Evolutionary conservation across 768 basidiomycete genomes (phyloP), one percentile per base, ranked within the genome.

Genomic region (Favolaschia claudopus): DNA sequence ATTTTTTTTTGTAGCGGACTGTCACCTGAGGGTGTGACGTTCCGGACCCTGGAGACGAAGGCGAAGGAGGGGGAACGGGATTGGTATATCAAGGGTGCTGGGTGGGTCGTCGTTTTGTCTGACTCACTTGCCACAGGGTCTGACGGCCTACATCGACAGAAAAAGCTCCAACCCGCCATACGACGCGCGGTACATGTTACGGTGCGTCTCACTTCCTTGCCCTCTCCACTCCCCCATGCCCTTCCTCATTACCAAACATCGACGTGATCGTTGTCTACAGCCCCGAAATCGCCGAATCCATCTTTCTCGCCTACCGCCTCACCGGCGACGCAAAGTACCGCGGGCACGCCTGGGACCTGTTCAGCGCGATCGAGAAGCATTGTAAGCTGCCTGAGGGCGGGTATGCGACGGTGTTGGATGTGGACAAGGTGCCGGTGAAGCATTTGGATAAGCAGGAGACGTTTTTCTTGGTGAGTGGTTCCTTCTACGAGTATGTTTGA

Each of bases 381-480:
- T 95, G 93, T 67, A 80, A 82, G 44, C 76, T 95, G n/a, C 75
- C 80, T 17, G 80, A 78, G 0, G 96, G 95, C 20, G 96, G 95
- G 15, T 98, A 92, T 68, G 91, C 92, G 22, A 86, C 87, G 27
- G 81, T 98, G 40, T 70, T 88, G 48, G 92, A 97, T 67, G 96
- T 98, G n/a, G 92, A 96, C 72, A 79, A 85, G 58, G 74, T 88
- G 17, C 88, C 89, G 0, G 85, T 79, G 4, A 74, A 75, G 69
- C 78, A 84, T 50, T 87, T 91, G 58, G 94, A 98, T 74, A 89
- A 91, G 73, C 96, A 96, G 95, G 95, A 98, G 77, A 95, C 95
- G 19, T 97, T 96, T 78, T 85, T 95, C 73, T 80, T 96, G 82
- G 92, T 92, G 59, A 43, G 87, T 73, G 9, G 24, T 52, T 50